Percentiles rank a stretch among this genome's conserved stretches.
These are phyloP conservation scores for Leishmania guyanensis DNA, from an alignment of 208 protist genomes.

Conservation along the genomic window DNA sequence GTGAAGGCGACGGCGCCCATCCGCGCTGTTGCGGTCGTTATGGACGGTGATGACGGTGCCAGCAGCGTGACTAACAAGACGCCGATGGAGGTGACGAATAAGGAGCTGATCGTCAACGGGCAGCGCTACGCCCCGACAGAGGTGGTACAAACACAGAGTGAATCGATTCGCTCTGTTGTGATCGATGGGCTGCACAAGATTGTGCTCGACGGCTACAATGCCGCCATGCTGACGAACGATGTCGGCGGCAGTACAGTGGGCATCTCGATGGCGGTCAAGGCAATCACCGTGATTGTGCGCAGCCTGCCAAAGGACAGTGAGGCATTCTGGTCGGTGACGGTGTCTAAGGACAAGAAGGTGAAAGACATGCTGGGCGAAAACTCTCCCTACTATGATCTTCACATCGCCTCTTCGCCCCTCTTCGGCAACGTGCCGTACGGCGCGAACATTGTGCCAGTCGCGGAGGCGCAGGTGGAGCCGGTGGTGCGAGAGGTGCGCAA, in stretches of 20 bases:
- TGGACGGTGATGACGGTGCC: conserved; percentile 9
- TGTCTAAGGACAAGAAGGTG: conserved; percentile 38
- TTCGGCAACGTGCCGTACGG: conserved; percentile 54
- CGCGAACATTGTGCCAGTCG: conserved; percentile 26
- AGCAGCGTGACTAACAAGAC: not conserved
- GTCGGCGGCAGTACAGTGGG: conserved; percentile 38
- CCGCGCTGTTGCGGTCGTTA: conserved; percentile 21
- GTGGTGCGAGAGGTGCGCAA: conserved; percentile 33
- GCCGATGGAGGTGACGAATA: conserved; percentile 21
- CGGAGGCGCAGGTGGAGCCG: conserved; percentile 36
- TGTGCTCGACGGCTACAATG: conserved; percentile 49
- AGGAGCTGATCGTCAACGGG: conserved; percentile 18
- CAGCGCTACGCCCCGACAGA: conserved; percentile 34
- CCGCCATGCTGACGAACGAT: conserved; percentile 45
- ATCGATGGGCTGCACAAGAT: conserved; percentile 36
- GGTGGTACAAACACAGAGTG: conserved; percentile 33
- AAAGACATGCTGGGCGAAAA: conserved; percentile 55
- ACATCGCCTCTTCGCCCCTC: conserved; percentile 56
- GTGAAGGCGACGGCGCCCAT: conserved; percentile 15
- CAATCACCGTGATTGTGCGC: conserved; percentile 29
- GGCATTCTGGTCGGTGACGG: conserved; percentile 51
- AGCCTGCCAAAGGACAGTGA: conserved; percentile 24
- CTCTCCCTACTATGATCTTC: conserved; percentile 40
- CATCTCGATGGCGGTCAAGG: conserved; percentile 37
- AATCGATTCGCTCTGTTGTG: conserved; percentile 29